These are phyloP conservation scores for Gossypioides kirkii DNA, from an alignment of 345 rosid genomes.

Conservation along the genomic window DNA sequence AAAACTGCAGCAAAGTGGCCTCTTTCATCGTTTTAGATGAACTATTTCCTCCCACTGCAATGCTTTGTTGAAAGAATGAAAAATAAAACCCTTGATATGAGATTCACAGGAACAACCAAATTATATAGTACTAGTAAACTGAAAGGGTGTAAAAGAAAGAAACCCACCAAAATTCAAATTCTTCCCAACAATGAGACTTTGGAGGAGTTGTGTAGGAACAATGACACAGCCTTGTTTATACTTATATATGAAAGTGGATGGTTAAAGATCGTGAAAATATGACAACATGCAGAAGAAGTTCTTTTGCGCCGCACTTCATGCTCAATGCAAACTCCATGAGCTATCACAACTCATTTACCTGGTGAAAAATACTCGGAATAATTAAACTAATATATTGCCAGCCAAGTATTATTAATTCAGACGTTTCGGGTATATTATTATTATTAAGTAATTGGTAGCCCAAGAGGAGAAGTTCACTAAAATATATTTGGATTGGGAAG, in stretches of 20 bases:
- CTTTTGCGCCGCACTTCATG: constrained; percentile 15
- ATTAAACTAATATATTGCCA: too few species aligned
- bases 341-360: neutral
- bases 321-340: neutral
- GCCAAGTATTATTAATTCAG: too few species aligned
- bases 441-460: neutral
- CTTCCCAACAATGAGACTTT: neutral
- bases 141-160: neutral
- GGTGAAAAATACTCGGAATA: too few species aligned
- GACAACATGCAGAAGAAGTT: neutral
- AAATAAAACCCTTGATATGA: too few species aligned
- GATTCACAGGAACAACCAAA: too few species aligned
- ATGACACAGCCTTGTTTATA: neutral
- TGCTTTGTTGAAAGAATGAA: too few species aligned
- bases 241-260: neutral
- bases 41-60: neutral
- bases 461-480: neutral
- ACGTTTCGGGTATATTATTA: too few species aligned
- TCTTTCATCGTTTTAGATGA: neutral
- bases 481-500: neutral
- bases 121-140: too few species aligned
- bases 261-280: neutral
- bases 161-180: neutral
- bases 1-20: neutral
- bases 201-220: neutral